Conservation (phyloP, 2,329 filamentous ascomycete genomes). For the Penicillium sp. region DNA sequence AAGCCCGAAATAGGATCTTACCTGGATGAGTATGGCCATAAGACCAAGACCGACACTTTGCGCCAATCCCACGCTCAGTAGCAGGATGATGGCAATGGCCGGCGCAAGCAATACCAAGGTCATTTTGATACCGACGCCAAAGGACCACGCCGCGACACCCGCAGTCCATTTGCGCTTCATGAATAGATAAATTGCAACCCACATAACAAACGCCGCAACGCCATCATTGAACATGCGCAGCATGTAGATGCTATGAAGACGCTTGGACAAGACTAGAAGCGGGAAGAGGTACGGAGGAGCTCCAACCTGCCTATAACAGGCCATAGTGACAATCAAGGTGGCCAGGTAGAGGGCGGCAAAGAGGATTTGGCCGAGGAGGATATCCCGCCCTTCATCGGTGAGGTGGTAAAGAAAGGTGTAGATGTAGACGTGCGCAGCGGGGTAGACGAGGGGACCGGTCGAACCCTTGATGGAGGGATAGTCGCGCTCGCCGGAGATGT, state of each 20-base stretch:
- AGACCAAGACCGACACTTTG: slow-evolving; percentile 66
- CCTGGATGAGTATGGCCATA: slow-evolving; percentile 75
- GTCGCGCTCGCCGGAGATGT: slow-evolving; percentile 78
- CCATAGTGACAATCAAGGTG: slow-evolving; percentile 73
- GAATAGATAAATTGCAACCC: slow-evolving; percentile 73
- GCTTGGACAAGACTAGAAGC: slow-evolving; percentile 82
- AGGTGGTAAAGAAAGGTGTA: slow-evolving; percentile 77
- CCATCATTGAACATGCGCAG: slow-evolving; percentile 95
- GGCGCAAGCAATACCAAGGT: slow-evolving; percentile 79
- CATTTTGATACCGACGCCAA: slow-evolving; percentile 94
- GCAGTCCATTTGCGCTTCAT: slow-evolving; percentile 72
- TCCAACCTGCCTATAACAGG: slow-evolving; percentile 62
- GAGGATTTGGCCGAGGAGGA: slow-evolving; percentile 75
- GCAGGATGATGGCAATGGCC: slow-evolving; percentile 71
- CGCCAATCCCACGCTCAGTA: slow-evolving; percentile 68
- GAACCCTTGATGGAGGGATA: slow-evolving; percentile 82
- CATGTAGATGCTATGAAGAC: slow-evolving; percentile 89
- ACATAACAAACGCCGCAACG: slow-evolving; percentile 80
- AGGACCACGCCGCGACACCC: slow-evolving; percentile 70
- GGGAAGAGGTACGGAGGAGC: slow-evolving; percentile 81
- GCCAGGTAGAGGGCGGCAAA: slow-evolving; percentile 78
- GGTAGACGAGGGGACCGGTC: slow-evolving; percentile 93
- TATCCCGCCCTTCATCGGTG: slow-evolving; percentile 73
- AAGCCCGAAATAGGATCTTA: slow-evolving; percentile 40
- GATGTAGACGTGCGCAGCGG: slow-evolving; percentile 87